Percentiles rank a stretch among this genome's conserved stretches.
Evolutionary conservation across 2,329 filamentous ascomycete species (phyloP).

Genomic region (Phaeosphaeria sp.): DNA sequence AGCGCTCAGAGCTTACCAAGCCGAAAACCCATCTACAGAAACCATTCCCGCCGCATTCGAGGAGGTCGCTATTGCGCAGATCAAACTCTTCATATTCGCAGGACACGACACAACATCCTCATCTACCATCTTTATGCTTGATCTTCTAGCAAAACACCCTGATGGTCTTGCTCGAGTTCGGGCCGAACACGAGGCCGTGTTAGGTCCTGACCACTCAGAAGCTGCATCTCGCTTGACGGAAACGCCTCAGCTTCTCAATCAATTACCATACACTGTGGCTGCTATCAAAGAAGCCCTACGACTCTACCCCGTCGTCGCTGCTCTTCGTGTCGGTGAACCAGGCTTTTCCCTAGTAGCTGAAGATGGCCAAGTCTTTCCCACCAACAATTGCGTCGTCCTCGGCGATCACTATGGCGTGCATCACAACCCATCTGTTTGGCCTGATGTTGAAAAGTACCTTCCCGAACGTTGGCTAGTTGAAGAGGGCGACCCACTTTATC

Average conservation of each 20-base stretch:
- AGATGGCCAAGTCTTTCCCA: too few relatives aligned
- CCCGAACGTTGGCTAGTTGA: constrained; percentile 42
- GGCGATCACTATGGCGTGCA: too few relatives aligned
- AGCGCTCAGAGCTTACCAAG: neutral
- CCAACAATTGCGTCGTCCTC: too few relatives aligned
- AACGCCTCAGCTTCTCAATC: constrained; percentile 29
- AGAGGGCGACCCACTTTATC: constrained; percentile 38
- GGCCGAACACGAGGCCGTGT: constrained; percentile 32
- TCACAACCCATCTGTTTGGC: too few relatives aligned
- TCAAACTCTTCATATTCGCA: constrained; percentile 34
- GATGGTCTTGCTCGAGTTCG: too few relatives aligned
- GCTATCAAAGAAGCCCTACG: constrained; percentile 42
- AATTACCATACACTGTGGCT: constrained; percentile 32
- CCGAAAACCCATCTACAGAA: too few relatives aligned
- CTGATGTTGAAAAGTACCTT: constrained; percentile 15
- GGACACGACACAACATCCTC: constrained; percentile 42
- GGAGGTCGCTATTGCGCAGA: constrained; percentile 11
- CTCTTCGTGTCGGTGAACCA: constrained; percentile 22
- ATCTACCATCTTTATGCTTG: too few relatives aligned
- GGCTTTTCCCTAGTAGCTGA: too few relatives aligned
- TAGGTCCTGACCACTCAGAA: constrained; percentile 16
- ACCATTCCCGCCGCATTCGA: too few relatives aligned
- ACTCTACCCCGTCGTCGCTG: constrained; percentile 43
- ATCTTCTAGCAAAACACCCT: constrained; percentile 31
- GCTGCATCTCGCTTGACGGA: constrained; percentile 13